Conservation (phyloP, 805 yeast genomes). For the Lipomyces yamadae region DNA sequence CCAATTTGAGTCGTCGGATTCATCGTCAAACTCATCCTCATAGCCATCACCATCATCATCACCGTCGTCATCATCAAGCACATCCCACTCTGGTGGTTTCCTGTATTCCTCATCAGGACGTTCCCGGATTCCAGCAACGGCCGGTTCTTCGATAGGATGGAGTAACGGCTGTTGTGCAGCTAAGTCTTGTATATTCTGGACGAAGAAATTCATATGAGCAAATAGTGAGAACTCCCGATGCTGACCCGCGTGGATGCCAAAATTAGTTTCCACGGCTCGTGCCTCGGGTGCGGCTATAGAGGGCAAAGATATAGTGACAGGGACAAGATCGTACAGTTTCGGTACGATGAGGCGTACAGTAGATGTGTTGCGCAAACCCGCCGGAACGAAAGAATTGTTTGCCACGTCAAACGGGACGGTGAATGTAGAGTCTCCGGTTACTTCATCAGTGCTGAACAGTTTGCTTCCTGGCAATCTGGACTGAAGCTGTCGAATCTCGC, state of each 20-base stretch:
- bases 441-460: constrained; percentile 13
- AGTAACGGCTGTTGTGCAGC: neutral
- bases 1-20: constrained; percentile 8
- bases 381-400: constrained; percentile 8
- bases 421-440: constrained; percentile 15
- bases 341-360: constrained; percentile 34
- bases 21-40: constrained; percentile 10
- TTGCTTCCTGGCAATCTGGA: constrained; percentile 24
- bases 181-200: constrained; percentile 24
- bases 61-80: constrained; percentile 24
- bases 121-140: neutral
- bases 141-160: neutral
- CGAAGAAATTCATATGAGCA: constrained; percentile 35
- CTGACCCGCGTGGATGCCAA: constrained; percentile 19
- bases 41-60: constrained; percentile 24
- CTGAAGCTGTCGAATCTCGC: constrained; percentile 30
- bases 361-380: neutral
- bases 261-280: constrained; percentile 29
- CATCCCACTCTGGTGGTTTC: constrained; percentile 37
- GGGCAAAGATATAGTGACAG: constrained; percentile 21
- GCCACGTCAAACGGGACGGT: constrained; percentile 25
- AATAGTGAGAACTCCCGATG: constrained; percentile 31
- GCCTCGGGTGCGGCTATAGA: constrained; percentile 16
- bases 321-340: constrained; percentile 31
- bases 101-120: constrained; percentile 1